Percentiles rank a stretch among this genome's conserved stretches.
phyloP scores from a whole-genome alignment of 345 rosid genomes.

The Carallia brachiata region DNA sequence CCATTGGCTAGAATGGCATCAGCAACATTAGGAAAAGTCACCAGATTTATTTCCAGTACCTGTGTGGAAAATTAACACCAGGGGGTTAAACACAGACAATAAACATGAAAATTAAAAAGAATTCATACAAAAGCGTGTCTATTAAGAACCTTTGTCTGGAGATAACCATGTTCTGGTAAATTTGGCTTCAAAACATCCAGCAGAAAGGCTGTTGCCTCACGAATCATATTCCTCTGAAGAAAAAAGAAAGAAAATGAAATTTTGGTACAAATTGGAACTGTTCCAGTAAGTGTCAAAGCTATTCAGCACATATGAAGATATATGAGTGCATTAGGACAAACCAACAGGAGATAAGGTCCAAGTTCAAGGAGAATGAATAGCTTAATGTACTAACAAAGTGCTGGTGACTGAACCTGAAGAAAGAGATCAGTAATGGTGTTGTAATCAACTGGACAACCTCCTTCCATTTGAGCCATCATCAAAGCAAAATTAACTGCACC shows the following conservation, averaged over 20 bases:
- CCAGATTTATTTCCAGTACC: slow-evolving; percentile 98
- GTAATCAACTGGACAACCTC: slow-evolving; percentile 94
- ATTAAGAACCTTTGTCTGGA: slow-evolving; percentile 82
- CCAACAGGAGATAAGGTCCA: too few species aligned
- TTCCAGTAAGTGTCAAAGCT: too few species aligned
- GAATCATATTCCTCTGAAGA: slow-evolving; percentile 84
- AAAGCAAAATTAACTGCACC: slow-evolving; percentile 98
- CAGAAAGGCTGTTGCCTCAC: slow-evolving; percentile 98
- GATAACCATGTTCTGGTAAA: slow-evolving; percentile 87
- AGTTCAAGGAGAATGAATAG: too few species aligned
- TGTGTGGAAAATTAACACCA: slow-evolving; percentile 12
- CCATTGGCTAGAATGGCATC: slow-evolving; percentile 97
- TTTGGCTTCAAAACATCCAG: slow-evolving; percentile 95
- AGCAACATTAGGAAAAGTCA: slow-evolving; percentile 97
- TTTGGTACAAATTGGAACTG: not conserved
- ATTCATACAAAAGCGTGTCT: not conserved
- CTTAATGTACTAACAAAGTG: not conserved
- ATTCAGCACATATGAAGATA: too few species aligned
- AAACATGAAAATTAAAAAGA: not conserved
- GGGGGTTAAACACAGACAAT: not conserved
- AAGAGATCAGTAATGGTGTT: slow-evolving; percentile 98
- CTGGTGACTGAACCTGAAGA: slow-evolving; percentile 68
- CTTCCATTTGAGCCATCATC: slow-evolving; percentile 99
- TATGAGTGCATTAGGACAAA: too few species aligned
- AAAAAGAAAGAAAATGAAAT: too few species aligned